Evolutionary conservation across 2,329 filamentous ascomycete species (phyloP), one percentile per base, ranked within the genome.

Genomic region (Nothophaeocryptopus gaeumannii): DNA sequence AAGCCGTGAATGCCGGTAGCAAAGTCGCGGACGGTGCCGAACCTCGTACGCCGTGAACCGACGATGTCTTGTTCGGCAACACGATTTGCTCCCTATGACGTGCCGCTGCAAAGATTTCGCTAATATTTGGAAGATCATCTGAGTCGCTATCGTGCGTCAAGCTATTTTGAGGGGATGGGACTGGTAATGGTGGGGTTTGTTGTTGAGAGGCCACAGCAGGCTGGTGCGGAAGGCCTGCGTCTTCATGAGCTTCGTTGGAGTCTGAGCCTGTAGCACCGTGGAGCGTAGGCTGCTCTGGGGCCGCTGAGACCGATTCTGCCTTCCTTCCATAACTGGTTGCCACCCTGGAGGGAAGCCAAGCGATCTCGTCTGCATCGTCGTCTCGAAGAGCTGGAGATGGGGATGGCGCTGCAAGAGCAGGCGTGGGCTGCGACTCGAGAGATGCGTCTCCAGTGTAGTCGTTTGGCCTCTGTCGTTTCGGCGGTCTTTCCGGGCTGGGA

Each of bases 281-380:
- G 20, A 7, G 20, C 20, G 20, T 26, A 26, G 20, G 20, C 20
- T 26, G 20, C 7, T 26, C 20, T 7, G 20, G 20, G 20, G 20
- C 20, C 20, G 20, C 20, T 26, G 20, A 26, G 20, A 26, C 20
- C 14, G 39, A 39, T 47, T 47, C 55, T 36, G 40, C 51, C 45
- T 56, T 57, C 29, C 50, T 49, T 14, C 56, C 56, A 41, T 61
- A 62, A 10, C 53, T 56, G 20, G 47, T 55, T 31, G 56, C 54
- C 52, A 51, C 51, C 48, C 54, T 56, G 13, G 59, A 47, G 29
- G 50, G 50, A 30, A 58, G 45, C 60, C 60, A 63, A 26, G 48
- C 50, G 12, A 49, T 44, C 15, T 55, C 54, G 4, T 56, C 44
- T 26, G 50, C 50, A 31, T 51, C 45, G 15, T 40, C 51, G 30